A percentile compares a stretch with the other conserved stretches of the same genome.
These are phyloP conservation scores for Forsythia suspensa DNA, from an alignment of 257 asterid species.

Conservation along the genomic window DNA sequence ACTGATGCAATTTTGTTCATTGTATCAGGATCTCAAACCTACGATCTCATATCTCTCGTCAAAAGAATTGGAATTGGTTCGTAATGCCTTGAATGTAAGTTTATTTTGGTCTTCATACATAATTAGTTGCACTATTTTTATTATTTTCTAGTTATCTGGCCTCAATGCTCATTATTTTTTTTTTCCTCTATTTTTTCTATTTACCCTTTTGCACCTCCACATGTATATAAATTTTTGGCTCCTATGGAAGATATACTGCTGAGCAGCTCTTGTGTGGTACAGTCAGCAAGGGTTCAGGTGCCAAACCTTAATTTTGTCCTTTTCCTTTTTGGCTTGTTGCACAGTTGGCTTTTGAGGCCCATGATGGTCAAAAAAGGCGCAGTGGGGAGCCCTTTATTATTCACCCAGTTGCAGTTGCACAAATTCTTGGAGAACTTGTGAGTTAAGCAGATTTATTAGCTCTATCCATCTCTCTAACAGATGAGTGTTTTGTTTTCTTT, in stretches of 20 bases:
- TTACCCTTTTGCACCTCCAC: background rate
- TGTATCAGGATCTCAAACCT: conserved; percentile 71
- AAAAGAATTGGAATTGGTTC: conserved; percentile 73
- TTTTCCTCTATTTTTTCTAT: background rate
- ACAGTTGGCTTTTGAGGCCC: conserved; percentile 89
- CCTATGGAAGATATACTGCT: background rate
- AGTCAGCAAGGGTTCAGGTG: background rate
- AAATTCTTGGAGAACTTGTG: conserved; percentile 92
- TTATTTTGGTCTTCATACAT: background rate
- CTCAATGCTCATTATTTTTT: background rate
- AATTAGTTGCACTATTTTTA: background rate
- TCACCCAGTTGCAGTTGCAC: conserved; percentile 97
- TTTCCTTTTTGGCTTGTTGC: background rate
- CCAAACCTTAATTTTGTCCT: background rate
- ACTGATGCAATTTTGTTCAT: conserved; percentile 18
- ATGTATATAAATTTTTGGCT: too few relatives aligned
- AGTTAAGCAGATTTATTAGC: conserved; percentile 28
- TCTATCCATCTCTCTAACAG: background rate
- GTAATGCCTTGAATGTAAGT: conserved; percentile 71
- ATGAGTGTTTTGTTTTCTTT: background rate
- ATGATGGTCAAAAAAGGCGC: conserved; percentile 94
- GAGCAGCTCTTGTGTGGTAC: background rate
- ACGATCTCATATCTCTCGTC: conserved; percentile 73
- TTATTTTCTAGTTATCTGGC: background rate
- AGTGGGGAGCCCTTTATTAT: conserved; percentile 93